Base-by-base conservation (phyloP, 768 basidiomycete species). In the Amanita subjunquillea region DNA sequence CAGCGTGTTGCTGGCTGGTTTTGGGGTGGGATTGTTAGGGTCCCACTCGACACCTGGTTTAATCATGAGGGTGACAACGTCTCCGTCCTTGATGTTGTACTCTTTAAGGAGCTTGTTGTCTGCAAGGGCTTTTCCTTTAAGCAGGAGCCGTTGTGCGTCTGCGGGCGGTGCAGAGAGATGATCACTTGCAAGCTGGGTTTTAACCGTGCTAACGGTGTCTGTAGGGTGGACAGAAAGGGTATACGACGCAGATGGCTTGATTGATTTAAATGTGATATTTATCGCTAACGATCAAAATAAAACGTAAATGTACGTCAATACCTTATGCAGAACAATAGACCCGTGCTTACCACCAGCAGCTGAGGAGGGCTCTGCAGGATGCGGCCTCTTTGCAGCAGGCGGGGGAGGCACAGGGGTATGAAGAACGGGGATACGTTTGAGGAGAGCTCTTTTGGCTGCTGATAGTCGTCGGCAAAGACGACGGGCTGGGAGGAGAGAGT, bases 121-220 rank as follows among this genome's bases (percentile, higher is more conserved):
- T 13, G 82, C 83, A 57, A 98, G 78, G 0, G 87, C 92, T 66
- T 99, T 99, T 53, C 96, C 96, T 69, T 94, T 97, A 50, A 96
- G 74, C 9, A 99, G 73, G 13, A 97, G 78, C 3, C 96, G 75
- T 66, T 96, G 94, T 29, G 77, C 74, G 63, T 91, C 84, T 42
- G 83, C 78, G 7, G 86, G 79, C 0, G 93, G 93, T 0, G 90
- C 89, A 46, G 72, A 70, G 27, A 81, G 71, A 58, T 83, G 72
- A 1, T 79, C 62, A 15, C 2, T n/a, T 12, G 85, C 78, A 53
- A 98, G 81, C 56, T 80, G 81, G 2, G 75, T 62, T 67, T 98
- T 99, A 65, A 97, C 80, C 42, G 80, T 65, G 39, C 78, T 68
- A 67, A 99, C 80, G 48, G 91, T 79, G 64, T 96, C 91, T n/a